phyloP scores from a whole-genome alignment of 179 eudicot species.

The Corrigiola litoralis region DNA sequence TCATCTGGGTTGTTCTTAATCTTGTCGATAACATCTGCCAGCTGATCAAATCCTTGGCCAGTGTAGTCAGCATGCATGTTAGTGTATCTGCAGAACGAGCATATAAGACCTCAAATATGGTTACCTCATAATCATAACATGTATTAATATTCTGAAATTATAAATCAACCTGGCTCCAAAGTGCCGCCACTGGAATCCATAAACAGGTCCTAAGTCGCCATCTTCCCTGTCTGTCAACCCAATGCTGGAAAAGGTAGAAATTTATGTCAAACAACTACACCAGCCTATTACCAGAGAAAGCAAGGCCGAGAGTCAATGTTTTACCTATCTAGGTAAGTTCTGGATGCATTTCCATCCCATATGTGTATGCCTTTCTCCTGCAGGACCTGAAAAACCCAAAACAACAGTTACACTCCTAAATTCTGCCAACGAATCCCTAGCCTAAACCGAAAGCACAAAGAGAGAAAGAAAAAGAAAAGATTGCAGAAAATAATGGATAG shows the following conservation, averaged over 20 bases:
- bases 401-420: neutral
- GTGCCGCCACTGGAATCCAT: slow-evolving; percentile 98
- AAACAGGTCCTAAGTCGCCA: slow-evolving; percentile 92
- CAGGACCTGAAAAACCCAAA: slow-evolving; percentile 40
- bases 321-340: slow-evolving; percentile 83
- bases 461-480: neutral
- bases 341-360: slow-evolving; percentile 96
- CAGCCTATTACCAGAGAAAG: neutral
- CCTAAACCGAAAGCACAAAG: neutral
- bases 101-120: neutral
- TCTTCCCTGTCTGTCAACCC: slow-evolving; percentile 84
- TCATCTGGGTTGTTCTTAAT: slow-evolving; percentile 89
- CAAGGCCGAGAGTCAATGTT: neutral
- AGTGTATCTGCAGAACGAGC: slow-evolving; percentile 53
- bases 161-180: slow-evolving; percentile 81
- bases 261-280: slow-evolving; percentile 40
- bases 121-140: slow-evolving; percentile 2
- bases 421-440: neutral
- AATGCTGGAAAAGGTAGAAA: slow-evolving; percentile 46
- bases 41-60: slow-evolving; percentile 92
- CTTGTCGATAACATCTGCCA: slow-evolving; percentile 75
- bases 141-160: neutral
- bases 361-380: slow-evolving; percentile 87
- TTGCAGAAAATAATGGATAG: neutral
- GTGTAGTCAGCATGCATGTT: slow-evolving; percentile 88